Conservation (phyloP, 805 yeast genomes). For the Wickerhamiella allomyrinae region DNA sequence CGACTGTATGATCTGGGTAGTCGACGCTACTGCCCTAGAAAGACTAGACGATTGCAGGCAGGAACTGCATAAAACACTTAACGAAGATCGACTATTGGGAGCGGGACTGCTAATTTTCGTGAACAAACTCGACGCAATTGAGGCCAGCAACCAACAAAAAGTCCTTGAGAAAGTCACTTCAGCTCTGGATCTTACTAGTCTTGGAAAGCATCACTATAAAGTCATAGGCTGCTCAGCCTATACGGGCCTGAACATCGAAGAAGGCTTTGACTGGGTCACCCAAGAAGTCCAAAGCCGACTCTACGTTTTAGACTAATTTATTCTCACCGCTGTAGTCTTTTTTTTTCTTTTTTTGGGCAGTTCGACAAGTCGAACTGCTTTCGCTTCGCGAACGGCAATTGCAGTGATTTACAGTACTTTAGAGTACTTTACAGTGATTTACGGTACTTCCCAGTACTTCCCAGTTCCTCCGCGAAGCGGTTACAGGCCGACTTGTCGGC, state of each 20-base stretch:
- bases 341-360: too few species aligned
- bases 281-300: background rate
- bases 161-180: conserved; percentile 6
- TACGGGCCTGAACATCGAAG: conserved; percentile 29
- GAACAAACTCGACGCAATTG: conserved; percentile 50
- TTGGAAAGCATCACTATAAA: conserved; percentile 29
- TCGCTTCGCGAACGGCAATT: too few species aligned
- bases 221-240: conserved; percentile 37
- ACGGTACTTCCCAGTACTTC: too few species aligned
- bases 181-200: conserved; percentile 23
- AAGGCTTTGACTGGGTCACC: conserved; percentile 27
- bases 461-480: too few species aligned
- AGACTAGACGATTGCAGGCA: conserved; percentile 48
- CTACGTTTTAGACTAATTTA: background rate
- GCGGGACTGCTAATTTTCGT: conserved; percentile 51
- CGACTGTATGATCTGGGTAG: conserved; percentile 73
- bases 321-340: too few species aligned
- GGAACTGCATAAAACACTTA: conserved; percentile 49
- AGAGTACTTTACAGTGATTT: too few species aligned
- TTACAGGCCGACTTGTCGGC: too few species aligned
- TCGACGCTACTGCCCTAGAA: conserved; percentile 49
- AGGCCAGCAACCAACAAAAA: background rate
- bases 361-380: too few species aligned
- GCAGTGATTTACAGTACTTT: too few species aligned
- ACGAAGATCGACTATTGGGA: conserved; percentile 58